These are phyloP conservation scores for Aspergillus bombycis DNA, from an alignment of 2,329 filamentous ascomycete species.

Conservation along the genomic window DNA sequence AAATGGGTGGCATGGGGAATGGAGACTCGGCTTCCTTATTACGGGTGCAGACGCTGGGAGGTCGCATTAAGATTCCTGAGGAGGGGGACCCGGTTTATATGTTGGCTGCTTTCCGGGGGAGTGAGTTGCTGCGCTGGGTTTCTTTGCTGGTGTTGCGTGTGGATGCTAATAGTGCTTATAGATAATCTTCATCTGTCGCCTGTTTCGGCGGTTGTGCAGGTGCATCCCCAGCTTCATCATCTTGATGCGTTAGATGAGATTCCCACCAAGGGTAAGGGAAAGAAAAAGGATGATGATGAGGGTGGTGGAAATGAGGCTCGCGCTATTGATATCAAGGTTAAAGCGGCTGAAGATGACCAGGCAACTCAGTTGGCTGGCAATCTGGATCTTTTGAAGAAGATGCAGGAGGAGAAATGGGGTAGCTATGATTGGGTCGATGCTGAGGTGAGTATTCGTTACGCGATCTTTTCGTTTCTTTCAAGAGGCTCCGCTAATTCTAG, in stretches of 20 bases:
- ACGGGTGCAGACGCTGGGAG: conserved; percentile 80
- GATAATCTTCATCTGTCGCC: conserved; percentile 86
- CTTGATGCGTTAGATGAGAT: conserved; percentile 82
- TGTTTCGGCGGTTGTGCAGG: conserved; percentile 78
- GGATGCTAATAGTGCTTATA: conserved; percentile 37
- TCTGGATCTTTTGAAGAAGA: conserved; percentile 73
- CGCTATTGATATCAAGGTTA: conserved; percentile 85
- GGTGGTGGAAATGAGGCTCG: conserved; percentile 62
- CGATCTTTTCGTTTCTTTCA: not conserved
- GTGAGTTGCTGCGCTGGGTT: conserved; percentile 52
- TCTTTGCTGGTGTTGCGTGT: not conserved
- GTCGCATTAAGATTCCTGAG: conserved; percentile 71
- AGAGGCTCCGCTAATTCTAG: conserved; percentile 14
- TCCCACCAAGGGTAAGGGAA: conserved; percentile 36
- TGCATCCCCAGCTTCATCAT: conserved; percentile 91
- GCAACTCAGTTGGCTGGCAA: conserved; percentile 68
- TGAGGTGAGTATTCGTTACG: conserved; percentile 49
- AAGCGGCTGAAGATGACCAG: conserved; percentile 71
- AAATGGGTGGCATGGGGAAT: conserved; percentile 23
- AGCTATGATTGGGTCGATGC: conserved; percentile 80
- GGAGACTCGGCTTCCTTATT: conserved; percentile 58
- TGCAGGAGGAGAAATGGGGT: conserved; percentile 83
- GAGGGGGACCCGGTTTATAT: conserved; percentile 78
- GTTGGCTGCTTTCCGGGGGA: conserved; percentile 84
- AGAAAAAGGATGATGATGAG: conserved; percentile 48